These are phyloP conservation scores for Hygrocybe punicea DNA, from an alignment of 768 basidiomycete species.

Conservation along the genomic window DNA sequence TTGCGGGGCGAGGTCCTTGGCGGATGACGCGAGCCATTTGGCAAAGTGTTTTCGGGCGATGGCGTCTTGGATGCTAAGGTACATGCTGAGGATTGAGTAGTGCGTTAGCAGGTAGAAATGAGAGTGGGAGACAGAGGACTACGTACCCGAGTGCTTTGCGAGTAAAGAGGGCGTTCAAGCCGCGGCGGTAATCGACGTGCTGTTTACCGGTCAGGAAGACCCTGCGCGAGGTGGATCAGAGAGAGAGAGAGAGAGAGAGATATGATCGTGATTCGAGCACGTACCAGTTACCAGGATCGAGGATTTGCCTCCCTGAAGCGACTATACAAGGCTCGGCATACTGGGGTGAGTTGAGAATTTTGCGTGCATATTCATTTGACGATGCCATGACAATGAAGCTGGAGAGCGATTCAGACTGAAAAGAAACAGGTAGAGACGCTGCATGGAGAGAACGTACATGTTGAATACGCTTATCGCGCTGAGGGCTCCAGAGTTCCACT, in stretches of 20 bases:
- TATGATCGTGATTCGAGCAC: slow-evolving; percentile 10
- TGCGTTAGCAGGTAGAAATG: slow-evolving; percentile 1
- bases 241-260: neutral
- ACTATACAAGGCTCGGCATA: slow-evolving; percentile 95
- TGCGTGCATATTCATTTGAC: slow-evolving; percentile 87
- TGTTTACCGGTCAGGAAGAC: slow-evolving; percentile 95
- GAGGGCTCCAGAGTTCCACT: slow-evolving; percentile 88
- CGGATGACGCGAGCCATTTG: slow-evolving; percentile 63
- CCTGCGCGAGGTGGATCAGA: slow-evolving; percentile 42
- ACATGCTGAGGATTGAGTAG: slow-evolving; percentile 52
- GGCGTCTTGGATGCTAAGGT: slow-evolving; percentile 77
- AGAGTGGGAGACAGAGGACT: slow-evolving; percentile 5
- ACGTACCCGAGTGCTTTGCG: slow-evolving; percentile 85
- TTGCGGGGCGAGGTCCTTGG: slow-evolving; percentile 46
- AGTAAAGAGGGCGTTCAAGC: slow-evolving; percentile 89
- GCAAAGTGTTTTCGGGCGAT: slow-evolving; percentile 75
- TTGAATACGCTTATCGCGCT: slow-evolving; percentile 95
- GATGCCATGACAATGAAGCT: slow-evolving; percentile 99
- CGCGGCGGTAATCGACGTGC: slow-evolving; percentile 91
- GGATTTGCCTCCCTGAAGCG: slow-evolving; percentile 81
- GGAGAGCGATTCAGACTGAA: slow-evolving; percentile 10
- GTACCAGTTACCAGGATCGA: slow-evolving; percentile 85
- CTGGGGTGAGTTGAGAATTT: slow-evolving; percentile 91
- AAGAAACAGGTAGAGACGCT: neutral
- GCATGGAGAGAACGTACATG: slow-evolving; percentile 77